Conservation (phyloP, 305 asterid species). For the Rubia tinctorum region DNA sequence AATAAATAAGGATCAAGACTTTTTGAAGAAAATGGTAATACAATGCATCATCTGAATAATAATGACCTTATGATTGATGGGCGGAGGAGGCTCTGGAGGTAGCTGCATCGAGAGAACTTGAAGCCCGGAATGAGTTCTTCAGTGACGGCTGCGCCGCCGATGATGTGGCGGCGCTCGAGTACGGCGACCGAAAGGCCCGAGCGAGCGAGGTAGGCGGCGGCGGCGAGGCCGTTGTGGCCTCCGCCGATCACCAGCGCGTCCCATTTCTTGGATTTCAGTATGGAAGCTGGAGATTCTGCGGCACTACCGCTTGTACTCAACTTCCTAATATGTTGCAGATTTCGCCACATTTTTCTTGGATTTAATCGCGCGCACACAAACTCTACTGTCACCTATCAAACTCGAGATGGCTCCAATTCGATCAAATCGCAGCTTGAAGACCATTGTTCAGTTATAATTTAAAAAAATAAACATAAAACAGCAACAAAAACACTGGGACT, state of each 20-base stretch:
- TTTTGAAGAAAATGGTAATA: background rate
- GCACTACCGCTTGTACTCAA: conserved; percentile 16
- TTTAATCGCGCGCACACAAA: background rate
- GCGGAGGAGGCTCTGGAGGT: conserved; percentile 96
- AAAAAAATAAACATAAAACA: no score
- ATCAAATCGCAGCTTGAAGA: no score
- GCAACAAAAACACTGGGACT: no score
- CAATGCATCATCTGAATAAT: background rate
- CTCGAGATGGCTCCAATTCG: background rate
- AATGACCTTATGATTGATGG: conserved; percentile 71
- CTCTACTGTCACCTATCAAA: background rate
- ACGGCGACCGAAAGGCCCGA: conserved; percentile 94
- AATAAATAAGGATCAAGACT: background rate
- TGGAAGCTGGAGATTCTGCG: conserved; percentile 5
- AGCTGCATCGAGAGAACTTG: conserved; percentile 96
- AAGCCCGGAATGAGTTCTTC: conserved; percentile 92
- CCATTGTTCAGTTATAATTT: no score
- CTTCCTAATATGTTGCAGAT: conserved; percentile 20
- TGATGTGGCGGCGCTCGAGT: conserved; percentile 89
- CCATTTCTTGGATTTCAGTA: conserved; percentile 52
- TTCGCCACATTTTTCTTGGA: conserved; percentile 17
- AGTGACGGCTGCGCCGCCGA: conserved; percentile 97
- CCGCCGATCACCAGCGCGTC: conserved; percentile 91
- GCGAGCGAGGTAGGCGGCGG: conserved; percentile 93
- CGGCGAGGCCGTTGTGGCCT: conserved; percentile 95